phyloP scores from a whole-genome alignment of 306 rosid species.

The Oemleria cerasiformis region DNA sequence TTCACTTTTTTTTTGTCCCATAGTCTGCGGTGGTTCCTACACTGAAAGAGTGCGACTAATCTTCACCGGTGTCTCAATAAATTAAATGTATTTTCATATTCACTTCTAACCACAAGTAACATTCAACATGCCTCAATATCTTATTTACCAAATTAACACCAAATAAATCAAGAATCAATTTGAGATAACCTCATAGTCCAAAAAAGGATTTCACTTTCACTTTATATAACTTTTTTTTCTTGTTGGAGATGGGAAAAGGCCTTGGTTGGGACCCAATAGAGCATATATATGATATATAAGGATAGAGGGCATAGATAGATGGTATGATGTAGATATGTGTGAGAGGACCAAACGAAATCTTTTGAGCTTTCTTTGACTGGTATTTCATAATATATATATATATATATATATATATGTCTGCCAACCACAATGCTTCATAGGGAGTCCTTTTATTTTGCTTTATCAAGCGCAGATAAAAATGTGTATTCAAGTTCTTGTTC shows the following conservation, averaged over 20 bases:
- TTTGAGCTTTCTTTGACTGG: slow-evolving; percentile 3
- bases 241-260: slow-evolving; percentile 54
- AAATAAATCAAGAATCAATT: too few species aligned
- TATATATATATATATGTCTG: not conserved
- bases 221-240: slow-evolving; percentile 5
- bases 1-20: too few species aligned
- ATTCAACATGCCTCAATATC: too few species aligned
- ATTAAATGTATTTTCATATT: too few species aligned
- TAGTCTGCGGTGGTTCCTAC: too few species aligned
- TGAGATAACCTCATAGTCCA: too few species aligned
- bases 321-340: slow-evolving; percentile 1
- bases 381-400: too few species aligned
- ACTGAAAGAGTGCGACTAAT: too few species aligned
- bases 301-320: not conserved
- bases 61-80: too few species aligned
- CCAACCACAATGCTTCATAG: not conserved
- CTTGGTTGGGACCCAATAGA: slow-evolving; percentile 40
- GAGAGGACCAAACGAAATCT: slow-evolving; percentile 15
- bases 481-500: not conserved
- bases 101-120: too few species aligned
- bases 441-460: not conserved
- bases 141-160: too few species aligned
- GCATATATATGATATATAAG: not conserved
- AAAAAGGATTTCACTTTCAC: slow-evolving; percentile 27
- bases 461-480: not conserved